phyloP scores from a whole-genome alignment of 768 basidiomycete species.

The Collybiopsis confluens region DNA sequence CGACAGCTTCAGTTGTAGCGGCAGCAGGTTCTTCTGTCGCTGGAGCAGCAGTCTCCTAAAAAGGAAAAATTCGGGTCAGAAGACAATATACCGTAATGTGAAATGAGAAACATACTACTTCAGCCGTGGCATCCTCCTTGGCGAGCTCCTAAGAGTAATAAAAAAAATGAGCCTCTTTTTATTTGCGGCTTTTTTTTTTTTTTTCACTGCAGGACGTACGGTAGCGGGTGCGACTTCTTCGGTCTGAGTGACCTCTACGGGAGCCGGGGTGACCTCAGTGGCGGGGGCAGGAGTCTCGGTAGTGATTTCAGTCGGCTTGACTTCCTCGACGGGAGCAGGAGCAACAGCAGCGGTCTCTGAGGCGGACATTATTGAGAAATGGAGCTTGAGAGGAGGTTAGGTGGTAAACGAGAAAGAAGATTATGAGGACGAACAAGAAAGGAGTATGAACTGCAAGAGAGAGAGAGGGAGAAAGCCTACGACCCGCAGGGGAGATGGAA shows the following conservation, averaged over 20 bases:
- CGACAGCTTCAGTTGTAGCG: slow-evolving; percentile 44
- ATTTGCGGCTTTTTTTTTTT: too few relatives aligned
- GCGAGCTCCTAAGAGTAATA: slow-evolving; percentile 31
- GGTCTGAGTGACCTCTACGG: slow-evolving; percentile 30
- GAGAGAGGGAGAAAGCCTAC: slow-evolving; percentile 52
- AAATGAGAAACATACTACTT: too few relatives aligned
- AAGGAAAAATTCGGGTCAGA: slow-evolving; percentile 1
- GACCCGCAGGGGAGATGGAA: slow-evolving; percentile 46
- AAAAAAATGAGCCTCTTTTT: too few relatives aligned
- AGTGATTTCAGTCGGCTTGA: slow-evolving; percentile 43
- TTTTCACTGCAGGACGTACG: slow-evolving; percentile 12
- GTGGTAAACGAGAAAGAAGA: slow-evolving; percentile 11
- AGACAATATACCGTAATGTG: too few relatives aligned
- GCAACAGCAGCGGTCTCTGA: slow-evolving; percentile 48
- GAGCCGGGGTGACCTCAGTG: slow-evolving; percentile 28
- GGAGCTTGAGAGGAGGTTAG: slow-evolving; percentile 39
- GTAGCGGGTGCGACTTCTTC: slow-evolving; percentile 37
- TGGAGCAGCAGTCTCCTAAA: slow-evolving; percentile 32
- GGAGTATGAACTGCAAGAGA: slow-evolving; percentile 59
- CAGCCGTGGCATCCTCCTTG: too few relatives aligned
- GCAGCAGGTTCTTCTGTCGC: slow-evolving; percentile 46
- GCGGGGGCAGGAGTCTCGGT: slow-evolving; percentile 30
- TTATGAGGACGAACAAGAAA: slow-evolving; percentile 36
- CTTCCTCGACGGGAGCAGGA: slow-evolving; percentile 48
- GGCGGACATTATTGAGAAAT: slow-evolving; percentile 82